Base-by-base conservation (phyloP, 495 filamentous ascomycete species). In the Penicillium robsamsonii region DNA sequence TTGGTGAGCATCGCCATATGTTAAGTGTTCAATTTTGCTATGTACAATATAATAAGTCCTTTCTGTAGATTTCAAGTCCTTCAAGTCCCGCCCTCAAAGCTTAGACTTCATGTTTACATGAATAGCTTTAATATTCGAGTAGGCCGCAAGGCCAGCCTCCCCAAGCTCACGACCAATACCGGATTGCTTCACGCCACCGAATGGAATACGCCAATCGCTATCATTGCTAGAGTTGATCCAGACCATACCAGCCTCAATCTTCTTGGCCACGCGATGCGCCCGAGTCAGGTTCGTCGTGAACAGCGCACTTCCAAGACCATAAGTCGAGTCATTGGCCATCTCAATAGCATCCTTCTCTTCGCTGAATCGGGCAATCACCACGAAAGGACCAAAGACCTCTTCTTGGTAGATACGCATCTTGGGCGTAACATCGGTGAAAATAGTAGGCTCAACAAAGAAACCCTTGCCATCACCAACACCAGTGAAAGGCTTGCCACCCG, bases 141-240 rank as follows among this genome's bases (percentile, higher is more conserved):
- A 96, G n/a, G 84, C 83, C 51, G 80, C 84, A 58, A 96, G 69
- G 3, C 88, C 91, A 9, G 87, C 89, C 76, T 94, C 87, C 25
- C 91, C 91, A 41, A 93, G 70, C 74, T 94, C 91, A 31, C 91
- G 75, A 5, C 92, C 92, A 67, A 96, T 92, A 48, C 92, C 92
- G 64, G 86, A 90, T 78, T 94, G 88, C 80, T 96, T 96, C 46
- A 96, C 88, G 15, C 92, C 92, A 40, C 92, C 92, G 69, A 96
- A 95, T 7, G 89, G 91, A 50, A 94, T 82, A 29, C 88, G 67
- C 61, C 79, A 84, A 64, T 89, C 83, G 15, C 78, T 83, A 61
- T 89, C 86, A 53, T 90, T 85, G 67, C 85, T 87, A 55, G 83
- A 87, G 49, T 84, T 84, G 22, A 83, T 70, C 46, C 78, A 78